Evolutionary conservation across 306 rosid species (phyloP).

Genomic region (Glycine latifolia): DNA sequence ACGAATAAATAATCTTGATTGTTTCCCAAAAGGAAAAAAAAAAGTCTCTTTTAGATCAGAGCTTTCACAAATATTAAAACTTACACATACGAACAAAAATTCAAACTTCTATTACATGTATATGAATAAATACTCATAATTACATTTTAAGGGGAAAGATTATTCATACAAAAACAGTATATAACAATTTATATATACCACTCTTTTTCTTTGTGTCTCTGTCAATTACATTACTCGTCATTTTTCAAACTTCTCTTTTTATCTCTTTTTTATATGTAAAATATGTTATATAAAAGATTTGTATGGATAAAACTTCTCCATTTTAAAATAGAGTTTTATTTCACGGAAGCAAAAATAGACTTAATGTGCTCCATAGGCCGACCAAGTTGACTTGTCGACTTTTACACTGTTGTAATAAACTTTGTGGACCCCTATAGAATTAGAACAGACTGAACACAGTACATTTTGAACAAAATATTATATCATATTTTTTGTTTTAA

Average conservation of each 20-base stretch:
- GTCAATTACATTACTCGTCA: neutral
- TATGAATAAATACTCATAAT: neutral
- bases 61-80: neutral
- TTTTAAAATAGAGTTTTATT: neutral
- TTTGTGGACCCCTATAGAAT: constrained; percentile 17
- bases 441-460: neutral
- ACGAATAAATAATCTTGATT: neutral
- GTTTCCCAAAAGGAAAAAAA: neutral
- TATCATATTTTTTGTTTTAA: neutral
- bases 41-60: neutral
- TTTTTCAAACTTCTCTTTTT: neutral
- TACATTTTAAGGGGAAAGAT: too few relatives aligned
- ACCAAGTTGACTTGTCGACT: constrained; percentile 29
- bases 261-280: neutral
- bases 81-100: neutral
- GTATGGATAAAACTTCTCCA: neutral
- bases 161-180: too few relatives aligned
- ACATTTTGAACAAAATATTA: neutral
- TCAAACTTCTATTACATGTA: neutral
- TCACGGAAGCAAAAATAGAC: neutral
- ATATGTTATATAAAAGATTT: neutral
- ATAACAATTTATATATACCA: neutral
- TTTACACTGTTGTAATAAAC: neutral
- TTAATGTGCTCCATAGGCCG: neutral
- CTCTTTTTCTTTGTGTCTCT: neutral